phyloP scores from a whole-genome alignment of 352 stramenopile species.

The Detonula confervacea region DNA sequence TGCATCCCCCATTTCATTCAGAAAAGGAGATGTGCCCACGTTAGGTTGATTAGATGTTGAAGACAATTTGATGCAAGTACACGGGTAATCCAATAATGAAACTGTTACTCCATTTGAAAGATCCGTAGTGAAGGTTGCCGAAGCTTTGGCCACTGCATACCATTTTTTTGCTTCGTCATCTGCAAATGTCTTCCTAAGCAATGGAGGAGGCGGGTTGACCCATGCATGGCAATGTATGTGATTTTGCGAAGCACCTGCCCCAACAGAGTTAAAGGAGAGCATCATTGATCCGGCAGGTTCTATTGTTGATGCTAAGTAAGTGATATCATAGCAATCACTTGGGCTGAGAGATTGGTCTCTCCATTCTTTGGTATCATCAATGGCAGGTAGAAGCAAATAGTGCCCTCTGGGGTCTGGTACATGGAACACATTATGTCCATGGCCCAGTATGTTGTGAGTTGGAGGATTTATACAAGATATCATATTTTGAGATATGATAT shows the following conservation, averaged over 20 bases:
- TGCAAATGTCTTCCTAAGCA: constrained; percentile 23
- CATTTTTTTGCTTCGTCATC: constrained; percentile 1
- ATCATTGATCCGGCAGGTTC: constrained; percentile 54
- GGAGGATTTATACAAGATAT: no score
- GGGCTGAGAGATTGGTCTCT: constrained; percentile 53
- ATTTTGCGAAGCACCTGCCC: constrained; percentile 68
- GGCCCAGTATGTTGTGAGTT: no score
- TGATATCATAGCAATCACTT: constrained; percentile 60
- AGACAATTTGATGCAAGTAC: constrained; percentile 66
- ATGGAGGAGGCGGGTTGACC: constrained; percentile 45
- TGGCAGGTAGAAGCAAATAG: constrained; percentile 61
- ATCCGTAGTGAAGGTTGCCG: constrained; percentile 15
- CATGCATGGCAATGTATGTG: constrained; percentile 74
- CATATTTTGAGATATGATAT: no score
- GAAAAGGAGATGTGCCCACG: neutral
- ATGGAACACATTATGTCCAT: no score
- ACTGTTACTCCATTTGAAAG: constrained; percentile 41
- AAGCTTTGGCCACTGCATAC: constrained; percentile 32
- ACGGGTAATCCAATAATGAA: constrained; percentile 65
- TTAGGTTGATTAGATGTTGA: neutral
- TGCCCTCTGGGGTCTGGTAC: constrained; percentile 63
- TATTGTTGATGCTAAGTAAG: constrained; percentile 55
- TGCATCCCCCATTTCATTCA: constrained; percentile 37
- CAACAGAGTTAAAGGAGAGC: constrained; percentile 65
- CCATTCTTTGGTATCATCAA: constrained; percentile 54